These are phyloP conservation scores for Selenicereus undatus DNA, from an alignment of 148 eudicot genomes.

Conservation along the genomic window DNA sequence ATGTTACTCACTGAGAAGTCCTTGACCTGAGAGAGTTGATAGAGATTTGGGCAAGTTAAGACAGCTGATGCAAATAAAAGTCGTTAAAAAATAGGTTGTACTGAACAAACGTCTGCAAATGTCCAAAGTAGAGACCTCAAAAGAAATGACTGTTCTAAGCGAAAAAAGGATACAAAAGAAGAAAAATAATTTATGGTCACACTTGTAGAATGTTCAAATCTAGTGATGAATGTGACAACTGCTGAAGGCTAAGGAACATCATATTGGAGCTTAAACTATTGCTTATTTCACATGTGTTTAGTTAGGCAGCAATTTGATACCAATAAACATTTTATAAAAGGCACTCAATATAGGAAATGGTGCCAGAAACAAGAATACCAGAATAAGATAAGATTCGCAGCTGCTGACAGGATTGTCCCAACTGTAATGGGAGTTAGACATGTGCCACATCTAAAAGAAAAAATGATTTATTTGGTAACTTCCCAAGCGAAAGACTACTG, in stretches of 20 bases:
- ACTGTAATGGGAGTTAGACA: background rate
- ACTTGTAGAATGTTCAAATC: too few species aligned
- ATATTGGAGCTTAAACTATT: background rate
- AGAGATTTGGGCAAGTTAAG: too few species aligned
- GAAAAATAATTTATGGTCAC: too few species aligned
- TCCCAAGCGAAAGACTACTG: background rate
- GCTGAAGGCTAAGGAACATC: background rate
- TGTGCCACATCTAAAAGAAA: background rate
- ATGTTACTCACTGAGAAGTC: too few species aligned
- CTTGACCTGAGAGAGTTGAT: too few species aligned
- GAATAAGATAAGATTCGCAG: background rate
- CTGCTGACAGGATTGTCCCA: background rate
- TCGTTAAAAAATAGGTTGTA: too few species aligned
- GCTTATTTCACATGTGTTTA: background rate
- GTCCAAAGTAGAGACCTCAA: too few species aligned
- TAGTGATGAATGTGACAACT: too few species aligned
- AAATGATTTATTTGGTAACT: background rate
- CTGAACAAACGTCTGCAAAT: too few species aligned
- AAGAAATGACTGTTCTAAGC: too few species aligned
- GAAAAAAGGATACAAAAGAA: too few species aligned
- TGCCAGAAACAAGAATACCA: background rate
- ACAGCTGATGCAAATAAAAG: too few species aligned
- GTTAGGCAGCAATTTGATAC: background rate
- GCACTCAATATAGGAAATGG: background rate
- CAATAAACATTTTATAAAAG: background rate